Conservation (phyloP, 306 rosid species). For the Morella rubra region DNA sequence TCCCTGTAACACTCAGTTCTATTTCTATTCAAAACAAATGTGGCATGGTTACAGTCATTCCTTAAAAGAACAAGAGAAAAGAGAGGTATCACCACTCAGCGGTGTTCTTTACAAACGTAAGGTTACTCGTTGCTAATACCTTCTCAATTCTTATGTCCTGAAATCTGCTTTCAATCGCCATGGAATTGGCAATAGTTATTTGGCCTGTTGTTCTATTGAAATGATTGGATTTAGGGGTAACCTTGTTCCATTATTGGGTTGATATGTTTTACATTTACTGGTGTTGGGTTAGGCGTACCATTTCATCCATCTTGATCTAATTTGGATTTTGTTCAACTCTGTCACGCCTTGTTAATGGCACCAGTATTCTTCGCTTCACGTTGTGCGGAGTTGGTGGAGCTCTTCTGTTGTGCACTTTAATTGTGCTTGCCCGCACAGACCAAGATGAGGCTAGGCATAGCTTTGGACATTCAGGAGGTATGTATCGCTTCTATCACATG, state of each 20-base stretch:
- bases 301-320: constrained; percentile 3
- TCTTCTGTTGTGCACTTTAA: constrained; percentile 43
- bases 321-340: constrained; percentile 4
- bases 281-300: constrained; percentile 14
- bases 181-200: not conserved
- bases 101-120: no score
- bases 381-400: constrained; percentile 51
- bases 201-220: not conserved
- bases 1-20: constrained; percentile 1
- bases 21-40: not conserved
- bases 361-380: constrained; percentile 49
- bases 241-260: not conserved
- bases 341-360: constrained; percentile 18
- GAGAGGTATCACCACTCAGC: no score
- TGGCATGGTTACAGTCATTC: not conserved
- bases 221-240: not conserved
- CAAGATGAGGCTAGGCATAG: constrained; percentile 66
- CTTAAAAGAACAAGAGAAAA: no score
- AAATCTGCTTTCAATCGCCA: no score
- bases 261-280: not conserved
- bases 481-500: constrained; percentile 7
- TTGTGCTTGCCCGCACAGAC: constrained; percentile 46
- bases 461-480: constrained; percentile 76
- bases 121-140: no score
- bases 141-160: no score